These are phyloP conservation scores for Curvularia lunata DNA, from an alignment of 2,329 filamentous ascomycete genomes.

Conservation along the genomic window DNA sequence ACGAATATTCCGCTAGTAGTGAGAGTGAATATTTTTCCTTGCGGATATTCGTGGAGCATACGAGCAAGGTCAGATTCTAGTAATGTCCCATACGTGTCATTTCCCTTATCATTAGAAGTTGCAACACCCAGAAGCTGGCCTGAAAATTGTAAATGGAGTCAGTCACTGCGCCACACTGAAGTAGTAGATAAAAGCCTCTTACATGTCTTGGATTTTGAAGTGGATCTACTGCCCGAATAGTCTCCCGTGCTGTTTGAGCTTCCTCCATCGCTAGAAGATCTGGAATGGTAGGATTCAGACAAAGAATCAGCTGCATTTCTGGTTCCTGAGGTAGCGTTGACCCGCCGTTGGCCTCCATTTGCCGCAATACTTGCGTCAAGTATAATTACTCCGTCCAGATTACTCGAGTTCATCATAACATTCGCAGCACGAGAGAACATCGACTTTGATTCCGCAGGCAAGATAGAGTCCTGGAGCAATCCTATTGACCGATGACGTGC, in stretches of 20 bases:
- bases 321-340: slow-evolving; percentile 9
- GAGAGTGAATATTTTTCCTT: slow-evolving; percentile 38
- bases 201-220: slow-evolving; percentile 25
- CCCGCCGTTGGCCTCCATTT: slow-evolving; percentile 22
- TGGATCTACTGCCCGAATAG: neutral
- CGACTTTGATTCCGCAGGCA: slow-evolving; percentile 36
- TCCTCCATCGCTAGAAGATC: slow-evolving; percentile 27
- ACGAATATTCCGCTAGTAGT: slow-evolving; percentile 21
- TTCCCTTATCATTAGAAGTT: slow-evolving; percentile 9
- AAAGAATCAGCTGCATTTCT: slow-evolving; percentile 8
- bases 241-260: slow-evolving; percentile 1
- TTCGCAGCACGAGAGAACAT: slow-evolving; percentile 46
- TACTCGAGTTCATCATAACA: slow-evolving; percentile 41
- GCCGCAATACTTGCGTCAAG: slow-evolving; percentile 43
- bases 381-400: slow-evolving; percentile 44
- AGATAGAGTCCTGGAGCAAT: slow-evolving; percentile 37
- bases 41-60: slow-evolving; percentile 32
- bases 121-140: slow-evolving; percentile 35
- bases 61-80: slow-evolving; percentile 30
- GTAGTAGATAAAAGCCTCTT: neutral
- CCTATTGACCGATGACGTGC: slow-evolving; percentile 24
- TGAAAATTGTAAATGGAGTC: neutral
- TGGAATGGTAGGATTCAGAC: slow-evolving; percentile 20
- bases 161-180: neutral
- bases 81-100: slow-evolving; percentile 17